phyloP scores from a whole-genome alignment of 2,329 filamentous ascomycete genomes.

The Phialophora tarda region DNA sequence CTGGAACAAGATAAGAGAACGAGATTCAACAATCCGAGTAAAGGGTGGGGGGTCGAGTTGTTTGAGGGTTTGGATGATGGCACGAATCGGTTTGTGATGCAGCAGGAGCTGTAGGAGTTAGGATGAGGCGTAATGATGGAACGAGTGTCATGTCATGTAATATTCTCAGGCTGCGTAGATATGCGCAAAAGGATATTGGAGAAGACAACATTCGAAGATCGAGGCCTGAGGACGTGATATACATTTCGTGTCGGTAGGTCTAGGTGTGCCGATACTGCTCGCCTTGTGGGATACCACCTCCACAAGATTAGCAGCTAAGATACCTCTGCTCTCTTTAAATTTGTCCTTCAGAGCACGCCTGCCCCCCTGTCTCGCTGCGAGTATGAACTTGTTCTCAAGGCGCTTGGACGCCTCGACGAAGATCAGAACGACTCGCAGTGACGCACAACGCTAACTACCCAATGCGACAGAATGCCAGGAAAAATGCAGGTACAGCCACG shows the following conservation, averaged over 20 bases:
- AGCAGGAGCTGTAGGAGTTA: conserved; percentile 7
- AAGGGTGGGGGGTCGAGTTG: conserved; percentile 49
- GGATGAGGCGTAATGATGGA: neutral
- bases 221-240: neutral
- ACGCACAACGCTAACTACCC: conserved; percentile 18
- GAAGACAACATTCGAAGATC: neutral
- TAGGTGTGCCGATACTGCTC: neutral
- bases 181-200: neutral
- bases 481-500: conserved; percentile 9
- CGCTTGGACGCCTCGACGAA: neutral
- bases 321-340: neutral
- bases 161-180: neutral
- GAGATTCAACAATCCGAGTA: conserved; percentile 51
- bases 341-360: neutral
- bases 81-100: conserved; percentile 25
- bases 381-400: neutral
- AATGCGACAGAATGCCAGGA: conserved; percentile 7
- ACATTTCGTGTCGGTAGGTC: conserved; percentile 3
- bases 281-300: neutral
- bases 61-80: conserved; percentile 52
- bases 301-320: neutral
- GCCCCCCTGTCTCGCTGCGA: neutral
- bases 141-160: neutral
- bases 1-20: conserved; percentile 45
- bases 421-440: conserved; percentile 5